These are phyloP conservation scores for Pistacia atlantica DNA, from an alignment of 345 rosid genomes.

Conservation along the genomic window DNA sequence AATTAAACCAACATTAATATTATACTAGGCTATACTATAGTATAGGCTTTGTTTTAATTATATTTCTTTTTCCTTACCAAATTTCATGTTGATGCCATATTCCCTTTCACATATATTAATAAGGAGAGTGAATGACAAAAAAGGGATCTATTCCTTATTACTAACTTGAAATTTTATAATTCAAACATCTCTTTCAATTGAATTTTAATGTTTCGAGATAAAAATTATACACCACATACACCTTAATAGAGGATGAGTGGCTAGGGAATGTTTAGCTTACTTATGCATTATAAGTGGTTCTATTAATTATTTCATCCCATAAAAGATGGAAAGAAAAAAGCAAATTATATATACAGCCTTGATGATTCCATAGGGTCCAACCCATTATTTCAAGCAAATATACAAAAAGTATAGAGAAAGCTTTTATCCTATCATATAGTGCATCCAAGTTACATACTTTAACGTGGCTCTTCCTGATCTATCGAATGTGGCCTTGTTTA, in stretches of 20 bases:
- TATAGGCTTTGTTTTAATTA: neutral
- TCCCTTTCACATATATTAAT: neutral
- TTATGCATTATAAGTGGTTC: neutral
- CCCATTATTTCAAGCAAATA: too few species aligned
- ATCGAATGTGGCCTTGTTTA: neutral
- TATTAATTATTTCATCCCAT: neutral
- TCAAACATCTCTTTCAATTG: neutral
- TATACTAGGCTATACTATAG: neutral
- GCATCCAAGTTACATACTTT: too few species aligned
- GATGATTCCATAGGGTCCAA: too few species aligned
- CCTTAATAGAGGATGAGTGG: neutral
- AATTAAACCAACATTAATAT: neutral
- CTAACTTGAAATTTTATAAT: neutral
- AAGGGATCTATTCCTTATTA: constrained; percentile 13
- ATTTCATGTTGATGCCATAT: constrained; percentile 1
- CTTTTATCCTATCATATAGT: too few species aligned
- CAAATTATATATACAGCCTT: too few species aligned
- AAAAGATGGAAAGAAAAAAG: neutral
- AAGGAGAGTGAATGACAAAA: neutral
- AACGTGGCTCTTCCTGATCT: neutral
- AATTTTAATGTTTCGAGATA: neutral
- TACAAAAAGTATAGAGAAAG: too few species aligned
- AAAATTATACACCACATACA: neutral
- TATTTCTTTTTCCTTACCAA: neutral
- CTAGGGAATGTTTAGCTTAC: neutral